Evolutionary conservation across 164 flowering plant species (phyloP).

Genomic region (Vitis vinifera): ASM3070453v1 NC_081822.1:3938501-3939000

Average conservation of each 20-base stretch:
- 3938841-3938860: too few species aligned
- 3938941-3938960: background rate
- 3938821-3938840: too few species aligned
- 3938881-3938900: too few species aligned
- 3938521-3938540: conserved; percentile 7
- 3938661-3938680: conserved; percentile 96
- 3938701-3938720: background rate
- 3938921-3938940: background rate
- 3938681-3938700: conserved; percentile 21
- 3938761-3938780: too few species aligned
- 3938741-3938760: too few species aligned
- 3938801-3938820: too few species aligned
- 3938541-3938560: conserved; percentile 19
- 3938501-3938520: conserved; percentile 1
- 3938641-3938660: conserved; percentile 97
- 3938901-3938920: too few species aligned
- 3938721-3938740: too few species aligned
- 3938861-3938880: too few species aligned
- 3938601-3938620: conserved; percentile 88
- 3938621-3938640: conserved; percentile 88
- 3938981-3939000: background rate
- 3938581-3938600: conserved; percentile 33
- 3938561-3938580: conserved; percentile 18
- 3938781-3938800: too few species aligned
- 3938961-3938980: background rate